phyloP scores from a whole-genome alignment of 1,284 basidiomycete genomes.

The Vanrija humicola region DNA sequence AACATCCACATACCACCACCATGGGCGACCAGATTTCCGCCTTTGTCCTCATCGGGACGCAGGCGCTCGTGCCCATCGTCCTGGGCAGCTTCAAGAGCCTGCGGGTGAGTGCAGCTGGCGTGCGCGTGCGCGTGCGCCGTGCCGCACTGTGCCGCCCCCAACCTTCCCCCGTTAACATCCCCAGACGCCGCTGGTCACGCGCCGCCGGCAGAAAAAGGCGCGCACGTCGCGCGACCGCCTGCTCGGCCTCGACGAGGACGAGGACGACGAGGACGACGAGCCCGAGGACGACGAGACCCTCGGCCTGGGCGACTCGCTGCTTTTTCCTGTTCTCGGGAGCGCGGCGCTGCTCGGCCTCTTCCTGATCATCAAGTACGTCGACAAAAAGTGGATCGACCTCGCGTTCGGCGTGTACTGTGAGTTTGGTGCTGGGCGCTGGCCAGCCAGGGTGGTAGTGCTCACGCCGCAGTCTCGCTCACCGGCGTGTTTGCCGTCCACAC shows the following conservation, averaged over 20 bases:
- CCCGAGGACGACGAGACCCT: slow-evolving; percentile 39
- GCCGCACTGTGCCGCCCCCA: too few species aligned
- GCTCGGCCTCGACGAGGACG: slow-evolving; percentile 21
- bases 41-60: slow-evolving; percentile 36
- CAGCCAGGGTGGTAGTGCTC: not conserved
- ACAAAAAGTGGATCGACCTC: slow-evolving; percentile 68
- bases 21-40: slow-evolving; percentile 17
- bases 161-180: not conserved
- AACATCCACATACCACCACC: not conserved
- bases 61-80: slow-evolving; percentile 46
- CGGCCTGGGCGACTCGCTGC: slow-evolving; percentile 39
- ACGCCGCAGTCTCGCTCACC: slow-evolving; percentile 31
- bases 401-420: slow-evolving; percentile 61
- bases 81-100: slow-evolving; percentile 47
- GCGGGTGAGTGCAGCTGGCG: not conserved
- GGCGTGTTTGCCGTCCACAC: slow-evolving; percentile 45
- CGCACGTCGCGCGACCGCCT: not conserved
- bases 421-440: slow-evolving; percentile 48
- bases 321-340: slow-evolving; percentile 45
- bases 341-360: slow-evolving; percentile 40
- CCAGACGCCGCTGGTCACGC: slow-evolving; percentile 34
- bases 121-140: too few species aligned
- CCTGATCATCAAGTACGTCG: slow-evolving; percentile 58
- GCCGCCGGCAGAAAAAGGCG: not conserved
- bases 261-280: slow-evolving; percentile 38